Percentiles rank a stretch among this genome's conserved stretches.
Conservation (phyloP, 306 rosid species). For the Fagus crenata region DNA sequence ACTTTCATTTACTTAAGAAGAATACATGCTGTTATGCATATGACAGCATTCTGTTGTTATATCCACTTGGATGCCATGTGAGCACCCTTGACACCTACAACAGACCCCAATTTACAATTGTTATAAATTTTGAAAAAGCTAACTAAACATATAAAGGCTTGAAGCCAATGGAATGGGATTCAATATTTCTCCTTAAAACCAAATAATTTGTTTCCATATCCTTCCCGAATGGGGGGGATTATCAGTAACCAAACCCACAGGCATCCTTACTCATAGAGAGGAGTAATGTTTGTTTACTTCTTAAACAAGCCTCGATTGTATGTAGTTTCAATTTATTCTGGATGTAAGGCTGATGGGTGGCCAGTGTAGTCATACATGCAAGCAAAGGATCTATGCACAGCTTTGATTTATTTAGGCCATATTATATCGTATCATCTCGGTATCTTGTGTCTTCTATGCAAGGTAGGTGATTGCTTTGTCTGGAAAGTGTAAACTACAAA, state of each 20-base stretch:
- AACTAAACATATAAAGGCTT: background rate
- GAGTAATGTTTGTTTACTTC: background rate
- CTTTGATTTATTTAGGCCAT: background rate
- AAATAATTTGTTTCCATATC: background rate
- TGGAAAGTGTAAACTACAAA: background rate
- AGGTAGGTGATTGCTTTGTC: background rate
- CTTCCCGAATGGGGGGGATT: background rate
- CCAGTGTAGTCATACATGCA: background rate
- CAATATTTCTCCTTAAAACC: background rate
- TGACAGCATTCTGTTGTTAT: background rate
- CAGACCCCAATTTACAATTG: background rate
- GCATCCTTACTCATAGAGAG: background rate
- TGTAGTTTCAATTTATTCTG: background rate
- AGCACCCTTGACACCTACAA: background rate
- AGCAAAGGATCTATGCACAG: background rate
- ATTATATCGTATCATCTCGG: background rate
- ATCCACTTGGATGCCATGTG: conserved; percentile 5
- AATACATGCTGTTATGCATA: background rate
- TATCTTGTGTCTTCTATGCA: background rate
- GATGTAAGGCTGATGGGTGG: background rate
- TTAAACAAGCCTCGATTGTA: background rate
- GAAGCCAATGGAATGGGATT: background rate
- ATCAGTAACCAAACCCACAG: background rate
- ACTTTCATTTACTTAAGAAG: background rate
- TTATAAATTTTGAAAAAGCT: background rate